Base-by-base conservation (phyloP, 2,329 filamentous ascomycete genomes). In the Cladosporium colombiae region DNA sequence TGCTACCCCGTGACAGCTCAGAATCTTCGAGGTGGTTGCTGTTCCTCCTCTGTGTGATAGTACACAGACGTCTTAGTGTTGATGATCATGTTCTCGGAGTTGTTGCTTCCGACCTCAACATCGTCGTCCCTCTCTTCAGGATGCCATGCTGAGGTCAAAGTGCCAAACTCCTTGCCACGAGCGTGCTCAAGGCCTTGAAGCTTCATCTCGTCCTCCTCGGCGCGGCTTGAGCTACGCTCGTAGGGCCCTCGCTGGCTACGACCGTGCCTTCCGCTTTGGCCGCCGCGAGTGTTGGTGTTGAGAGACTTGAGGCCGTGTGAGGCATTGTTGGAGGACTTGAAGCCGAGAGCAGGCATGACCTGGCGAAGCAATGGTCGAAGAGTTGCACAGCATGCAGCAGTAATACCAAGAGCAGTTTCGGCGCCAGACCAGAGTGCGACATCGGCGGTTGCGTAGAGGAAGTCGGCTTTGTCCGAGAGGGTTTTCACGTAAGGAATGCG, bases 391-490 rank as follows among this genome's bases (percentile, higher is more conserved):
- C 55, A 69, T 25, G 64, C 67, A 11, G 66, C 66, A 8, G 66
- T 61, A 23, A 69, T 69, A 33, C 66, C 67, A 31, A 69, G 66
- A 5, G 63, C 67, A 13, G 67, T 67, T 23, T 69, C 67, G 5
- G 46, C 50, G 33, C 67, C 67, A 11, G 67, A 69, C 67, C 67
- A 69, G n/a, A 69, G 64, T 13, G 67, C 67, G 52, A 69, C 67
- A 35, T 69, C 66, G 2, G 64, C 37, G 3, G 67, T 69, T 14
- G 66, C 67, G 33, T 65, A 66, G 6, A 67, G 58, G 64, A 69
- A 69, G 37, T 67, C 67, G 3, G 35, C 67, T 37, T 65, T 49
- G 21, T 68, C 23, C 4, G 53, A 25, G 8, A 68, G 57, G n/a
- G 67, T 68, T 21, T 66, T 31, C 6, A 68, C 52, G 56, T 68